A percentile compares a stretch with the other conserved stretches of the same genome.
Evolutionary conservation across 2,329 filamentous ascomycete genomes (phyloP).

Genomic region (Ophiostoma montium): DNA sequence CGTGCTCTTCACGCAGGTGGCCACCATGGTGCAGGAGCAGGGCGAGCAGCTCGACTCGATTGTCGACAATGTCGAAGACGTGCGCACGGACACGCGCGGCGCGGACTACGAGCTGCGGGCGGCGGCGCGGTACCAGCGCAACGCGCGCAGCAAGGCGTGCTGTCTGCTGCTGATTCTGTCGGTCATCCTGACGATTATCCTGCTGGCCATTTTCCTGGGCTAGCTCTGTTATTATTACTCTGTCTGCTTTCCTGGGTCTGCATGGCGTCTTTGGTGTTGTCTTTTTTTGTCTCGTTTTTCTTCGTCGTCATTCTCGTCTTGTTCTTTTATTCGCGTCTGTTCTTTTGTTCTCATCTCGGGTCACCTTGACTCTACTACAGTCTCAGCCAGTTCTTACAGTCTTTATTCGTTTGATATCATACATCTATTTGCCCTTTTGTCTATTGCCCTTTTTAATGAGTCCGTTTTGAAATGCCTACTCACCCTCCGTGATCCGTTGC

Average conservation of each 20-base stretch:
- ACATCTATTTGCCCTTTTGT: not conserved
- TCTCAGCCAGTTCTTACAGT: too few species aligned
- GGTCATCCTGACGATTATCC: conserved; percentile 76
- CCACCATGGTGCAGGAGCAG: conserved; percentile 90
- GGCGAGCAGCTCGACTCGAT: conserved; percentile 81
- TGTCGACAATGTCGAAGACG: conserved; percentile 72
- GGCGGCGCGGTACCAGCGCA: conserved; percentile 87
- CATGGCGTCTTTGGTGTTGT: not conserved
- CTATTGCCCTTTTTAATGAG: too few species aligned
- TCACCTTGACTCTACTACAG: too few species aligned
- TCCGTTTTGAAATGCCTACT: not conserved
- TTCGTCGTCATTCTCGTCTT: not conserved
- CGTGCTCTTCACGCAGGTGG: conserved; percentile 94
- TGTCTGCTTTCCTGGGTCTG: not conserved
- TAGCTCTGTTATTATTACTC: conserved; percentile 21
- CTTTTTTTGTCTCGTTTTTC: not conserved
- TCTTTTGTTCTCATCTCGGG: not conserved
- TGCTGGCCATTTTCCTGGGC: conserved; percentile 72
- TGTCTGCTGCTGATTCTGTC: conserved; percentile 79
- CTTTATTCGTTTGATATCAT: too few species aligned
- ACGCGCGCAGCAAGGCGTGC: conserved; percentile 85
- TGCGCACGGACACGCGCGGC: conserved; percentile 66
- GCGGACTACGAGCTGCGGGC: conserved; percentile 76
- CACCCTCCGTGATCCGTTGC: not conserved
- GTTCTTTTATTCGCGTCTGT: not conserved